phyloP scores from a whole-genome alignment of 2,329 filamentous ascomycete genomes.

The Triangularia setosa region DNA sequence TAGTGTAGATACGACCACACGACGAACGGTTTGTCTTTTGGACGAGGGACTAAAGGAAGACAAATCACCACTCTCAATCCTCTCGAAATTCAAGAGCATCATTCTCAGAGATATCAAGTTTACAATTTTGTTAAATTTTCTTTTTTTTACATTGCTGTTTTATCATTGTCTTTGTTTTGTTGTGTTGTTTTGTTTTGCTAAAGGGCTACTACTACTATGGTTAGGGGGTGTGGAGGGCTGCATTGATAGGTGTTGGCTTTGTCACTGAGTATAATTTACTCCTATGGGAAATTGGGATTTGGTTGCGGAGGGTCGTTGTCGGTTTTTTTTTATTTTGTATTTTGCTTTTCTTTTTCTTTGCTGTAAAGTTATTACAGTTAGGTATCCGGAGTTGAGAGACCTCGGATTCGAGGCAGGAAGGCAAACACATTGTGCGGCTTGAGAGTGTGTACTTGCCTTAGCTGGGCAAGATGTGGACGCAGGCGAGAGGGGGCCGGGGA shows the following conservation, averaged over 20 bases:
- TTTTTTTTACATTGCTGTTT: not conserved
- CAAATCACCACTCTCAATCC: not conserved
- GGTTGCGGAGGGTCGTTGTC: too few relatives aligned
- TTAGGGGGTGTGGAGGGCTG: not conserved
- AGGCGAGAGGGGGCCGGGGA: not conserved
- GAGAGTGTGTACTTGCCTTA: too few relatives aligned
- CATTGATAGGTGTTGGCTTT: not conserved
- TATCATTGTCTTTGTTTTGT: not conserved
- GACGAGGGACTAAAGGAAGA: not conserved
- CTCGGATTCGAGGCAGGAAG: too few relatives aligned
- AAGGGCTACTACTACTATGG: not conserved
- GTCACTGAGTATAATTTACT: too few relatives aligned
- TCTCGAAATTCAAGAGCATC: not conserved
- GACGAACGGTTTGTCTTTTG: not conserved
- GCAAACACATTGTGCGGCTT: too few relatives aligned
- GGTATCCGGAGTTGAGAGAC: too few relatives aligned
- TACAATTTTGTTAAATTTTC: not conserved
- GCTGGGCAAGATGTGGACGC: not conserved
- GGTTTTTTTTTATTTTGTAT: too few relatives aligned
- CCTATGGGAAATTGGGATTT: too few relatives aligned
- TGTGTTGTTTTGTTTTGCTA: not conserved
- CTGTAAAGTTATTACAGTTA: too few relatives aligned
- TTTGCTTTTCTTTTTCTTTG: too few relatives aligned
- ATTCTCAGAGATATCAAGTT: not conserved
- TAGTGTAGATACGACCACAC: not conserved